Percentiles rank a stretch among this genome's conserved stretches.
These are phyloP conservation scores for Evernia prunastri DNA, from an alignment of 495 filamentous ascomycete genomes.

Conservation along the genomic window DNA sequence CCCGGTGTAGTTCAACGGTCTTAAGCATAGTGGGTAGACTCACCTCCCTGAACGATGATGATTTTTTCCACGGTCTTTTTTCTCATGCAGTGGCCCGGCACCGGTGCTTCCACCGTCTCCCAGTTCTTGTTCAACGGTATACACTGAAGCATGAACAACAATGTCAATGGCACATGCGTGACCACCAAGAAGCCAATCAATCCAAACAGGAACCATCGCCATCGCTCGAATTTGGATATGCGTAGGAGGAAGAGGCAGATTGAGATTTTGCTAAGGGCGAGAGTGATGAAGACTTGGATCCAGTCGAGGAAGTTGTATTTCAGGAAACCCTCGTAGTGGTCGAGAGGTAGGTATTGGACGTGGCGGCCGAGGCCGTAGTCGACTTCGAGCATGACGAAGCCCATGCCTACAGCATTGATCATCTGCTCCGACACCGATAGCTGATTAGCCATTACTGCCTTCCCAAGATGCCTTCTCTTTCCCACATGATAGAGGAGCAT, in stretches of 20 bases:
- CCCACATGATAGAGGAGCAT: neutral
- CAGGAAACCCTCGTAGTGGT: conserved; percentile 20
- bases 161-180: conserved; percentile 32
- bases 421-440: neutral
- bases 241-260: conserved; percentile 44
- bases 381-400: conserved; percentile 21
- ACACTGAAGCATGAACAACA: conserved; percentile 34
- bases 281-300: conserved; percentile 28
- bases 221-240: conserved; percentile 34
- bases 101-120: conserved; percentile 11
- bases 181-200: conserved; percentile 33
- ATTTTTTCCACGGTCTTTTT: conserved; percentile 18
- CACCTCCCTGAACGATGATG: conserved; percentile 25
- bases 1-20: neutral
- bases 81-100: conserved; percentile 19
- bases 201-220: conserved; percentile 31
- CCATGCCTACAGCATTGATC: conserved; percentile 23
- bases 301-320: conserved; percentile 27
- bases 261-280: conserved; percentile 45
- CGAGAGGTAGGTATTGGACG: conserved; percentile 13
- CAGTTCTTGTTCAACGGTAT: conserved; percentile 34
- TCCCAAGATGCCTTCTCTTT: neutral
- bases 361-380: conserved; percentile 24
- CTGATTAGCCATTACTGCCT: neutral
- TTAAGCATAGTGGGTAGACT: neutral